Conservation (phyloP, 805 yeast species). For the Pichia californica region DNA sequence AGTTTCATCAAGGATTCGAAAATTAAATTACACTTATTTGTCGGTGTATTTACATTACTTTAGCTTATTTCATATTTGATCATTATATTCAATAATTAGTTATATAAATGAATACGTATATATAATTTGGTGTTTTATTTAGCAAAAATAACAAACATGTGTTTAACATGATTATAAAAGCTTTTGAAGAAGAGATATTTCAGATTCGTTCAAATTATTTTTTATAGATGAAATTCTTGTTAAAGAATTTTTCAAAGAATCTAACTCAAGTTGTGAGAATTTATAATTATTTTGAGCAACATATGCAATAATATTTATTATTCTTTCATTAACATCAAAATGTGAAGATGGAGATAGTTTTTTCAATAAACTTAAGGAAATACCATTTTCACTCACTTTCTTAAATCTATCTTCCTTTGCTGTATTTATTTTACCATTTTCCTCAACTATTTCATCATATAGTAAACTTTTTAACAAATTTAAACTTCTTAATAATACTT, state of each 20-base stretch:
- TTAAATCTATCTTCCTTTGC: conserved; percentile 20
- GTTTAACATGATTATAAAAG: too few species aligned
- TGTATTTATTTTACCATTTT: conserved; percentile 10
- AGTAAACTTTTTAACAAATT: conserved; percentile 39
- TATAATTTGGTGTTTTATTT: too few species aligned
- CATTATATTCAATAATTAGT: too few species aligned
- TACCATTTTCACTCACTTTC: conserved; percentile 32
- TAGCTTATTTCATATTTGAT: too few species aligned
- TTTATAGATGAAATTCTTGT: conserved; percentile 24
- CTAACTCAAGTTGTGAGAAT: conserved; percentile 35
- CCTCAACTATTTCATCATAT: conserved; percentile 42
- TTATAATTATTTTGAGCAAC: conserved; percentile 38
- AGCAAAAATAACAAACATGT: too few species aligned
- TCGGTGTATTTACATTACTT: too few species aligned
- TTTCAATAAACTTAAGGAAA: conserved; percentile 30
- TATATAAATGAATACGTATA: too few species aligned
- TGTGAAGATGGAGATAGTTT: conserved; percentile 32
- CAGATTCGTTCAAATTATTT: conserved; percentile 40
- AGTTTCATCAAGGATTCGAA: too few species aligned
- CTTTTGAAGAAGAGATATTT: conserved; percentile 36
- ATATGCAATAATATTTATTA: conserved; percentile 43
- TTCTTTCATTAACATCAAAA: conserved; percentile 49
- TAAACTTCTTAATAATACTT: conserved; percentile 13
- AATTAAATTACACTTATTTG: too few species aligned
- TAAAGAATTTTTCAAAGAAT: conserved; percentile 17